phyloP scores from a whole-genome alignment of 1,284 basidiomycete genomes.

The Xerocomus cyaneibrunnescens region DNA sequence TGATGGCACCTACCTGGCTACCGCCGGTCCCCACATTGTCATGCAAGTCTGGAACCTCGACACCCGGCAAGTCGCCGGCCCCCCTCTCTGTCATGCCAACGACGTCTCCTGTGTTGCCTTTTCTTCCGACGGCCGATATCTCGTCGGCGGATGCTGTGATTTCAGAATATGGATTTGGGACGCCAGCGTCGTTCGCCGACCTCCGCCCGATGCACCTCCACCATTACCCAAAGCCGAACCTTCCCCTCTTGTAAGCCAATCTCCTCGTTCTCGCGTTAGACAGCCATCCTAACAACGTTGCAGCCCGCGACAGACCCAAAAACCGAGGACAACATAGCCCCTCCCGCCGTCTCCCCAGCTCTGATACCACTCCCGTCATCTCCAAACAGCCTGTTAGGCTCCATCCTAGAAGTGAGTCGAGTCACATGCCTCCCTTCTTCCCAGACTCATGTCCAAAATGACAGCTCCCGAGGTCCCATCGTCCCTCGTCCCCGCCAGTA shows the following conservation, averaged over 20 bases:
- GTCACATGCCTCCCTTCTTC: background rate
- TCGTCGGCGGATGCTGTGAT: constrained; percentile 33
- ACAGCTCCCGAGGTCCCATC: constrained; percentile 21
- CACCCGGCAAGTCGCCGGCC: constrained; percentile 20
- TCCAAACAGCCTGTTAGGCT: constrained; percentile 20
- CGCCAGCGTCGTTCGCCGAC: constrained; percentile 21
- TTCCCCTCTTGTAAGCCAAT: constrained; percentile 12
- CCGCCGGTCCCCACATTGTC: constrained; percentile 29
- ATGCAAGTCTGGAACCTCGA: constrained; percentile 33
- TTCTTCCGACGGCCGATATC: constrained; percentile 29
- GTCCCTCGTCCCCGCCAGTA: constrained; percentile 3
- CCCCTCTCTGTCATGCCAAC: constrained; percentile 30
- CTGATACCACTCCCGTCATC: constrained; percentile 28
- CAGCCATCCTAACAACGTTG: constrained; percentile 1
- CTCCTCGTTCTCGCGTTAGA: background rate
- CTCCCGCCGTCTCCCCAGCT: constrained; percentile 15
- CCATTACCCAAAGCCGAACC: constrained; percentile 10
- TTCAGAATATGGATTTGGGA: constrained; percentile 35
- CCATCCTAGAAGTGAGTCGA: constrained; percentile 23
- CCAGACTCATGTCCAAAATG: background rate
- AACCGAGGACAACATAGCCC: constrained; percentile 1
- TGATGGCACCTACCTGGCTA: constrained; percentile 32
- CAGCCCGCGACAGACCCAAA: constrained; percentile 14
- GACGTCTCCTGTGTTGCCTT: constrained; percentile 34
- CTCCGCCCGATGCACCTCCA: constrained; percentile 7